Percentiles rank a stretch among this genome's conserved stretches.
Conservation (phyloP, 2,329 filamentous ascomycete genomes). For the Pleurostoma richardsiae region DNA sequence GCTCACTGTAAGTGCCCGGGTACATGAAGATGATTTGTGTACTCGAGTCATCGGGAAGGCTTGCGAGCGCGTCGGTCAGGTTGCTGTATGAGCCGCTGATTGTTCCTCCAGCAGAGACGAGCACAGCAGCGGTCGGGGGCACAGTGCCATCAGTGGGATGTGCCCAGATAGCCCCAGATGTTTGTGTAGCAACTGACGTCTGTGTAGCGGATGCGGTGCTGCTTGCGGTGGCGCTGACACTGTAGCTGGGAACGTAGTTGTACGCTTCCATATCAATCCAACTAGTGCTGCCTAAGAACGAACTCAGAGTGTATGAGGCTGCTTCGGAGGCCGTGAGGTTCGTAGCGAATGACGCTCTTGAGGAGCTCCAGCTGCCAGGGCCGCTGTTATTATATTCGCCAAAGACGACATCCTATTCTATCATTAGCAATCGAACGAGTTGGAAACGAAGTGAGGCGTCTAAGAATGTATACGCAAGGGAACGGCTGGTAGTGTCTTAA, state of each 20-base stretch:
- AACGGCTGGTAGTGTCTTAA: background rate
- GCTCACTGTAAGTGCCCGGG: slow-evolving; percentile 9
- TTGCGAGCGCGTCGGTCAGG: slow-evolving; percentile 20
- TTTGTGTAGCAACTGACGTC: slow-evolving; percentile 13
- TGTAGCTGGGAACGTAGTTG: slow-evolving; percentile 27
- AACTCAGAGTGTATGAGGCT: slow-evolving; percentile 24
- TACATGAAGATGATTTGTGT: slow-evolving; percentile 30
- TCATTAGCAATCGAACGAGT: background rate
- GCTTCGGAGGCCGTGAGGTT: slow-evolving; percentile 26
- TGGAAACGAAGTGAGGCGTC: background rate
- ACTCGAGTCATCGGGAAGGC: slow-evolving; percentile 11
- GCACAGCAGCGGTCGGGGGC: slow-evolving; percentile 32
- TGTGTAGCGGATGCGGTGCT: slow-evolving; percentile 14
- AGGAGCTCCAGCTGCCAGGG: slow-evolving; percentile 22
- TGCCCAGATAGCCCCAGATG: slow-evolving; percentile 16
- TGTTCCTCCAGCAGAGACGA: slow-evolving; percentile 28
- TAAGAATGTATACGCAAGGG: background rate
- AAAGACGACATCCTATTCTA: slow-evolving; percentile 21
- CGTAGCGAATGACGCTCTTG: slow-evolving; percentile 26
- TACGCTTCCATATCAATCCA: slow-evolving; percentile 36
- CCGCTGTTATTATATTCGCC: slow-evolving; percentile 24
- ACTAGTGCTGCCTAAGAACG: slow-evolving; percentile 31
- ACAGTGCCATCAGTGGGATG: slow-evolving; percentile 33
- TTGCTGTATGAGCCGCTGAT: slow-evolving; percentile 18
- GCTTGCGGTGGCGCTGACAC: slow-evolving; percentile 11